These are phyloP conservation scores for Solanum pinnatisectum DNA, from an alignment of 257 asterid genomes.

Conservation along the genomic window DNA sequence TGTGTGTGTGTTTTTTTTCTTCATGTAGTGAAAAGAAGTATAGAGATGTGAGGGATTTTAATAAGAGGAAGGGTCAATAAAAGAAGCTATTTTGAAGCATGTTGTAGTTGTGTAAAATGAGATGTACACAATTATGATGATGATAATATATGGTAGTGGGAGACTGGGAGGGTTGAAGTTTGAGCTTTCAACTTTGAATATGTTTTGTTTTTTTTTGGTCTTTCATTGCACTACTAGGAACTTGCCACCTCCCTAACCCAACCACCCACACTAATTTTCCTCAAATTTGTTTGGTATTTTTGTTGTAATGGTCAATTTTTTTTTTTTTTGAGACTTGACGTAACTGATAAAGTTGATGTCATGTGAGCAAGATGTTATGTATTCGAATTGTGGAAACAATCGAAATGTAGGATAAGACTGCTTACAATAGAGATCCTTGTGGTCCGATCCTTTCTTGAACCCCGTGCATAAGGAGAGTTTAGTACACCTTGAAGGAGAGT, in stretches of 20 bases:
- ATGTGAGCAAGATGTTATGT: fast-evolving
- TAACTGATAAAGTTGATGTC: background rate
- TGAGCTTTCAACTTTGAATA: background rate
- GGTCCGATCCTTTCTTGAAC: background rate
- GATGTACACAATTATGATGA: background rate
- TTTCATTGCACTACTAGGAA: background rate
- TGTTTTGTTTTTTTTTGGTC: background rate
- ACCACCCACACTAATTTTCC: background rate
- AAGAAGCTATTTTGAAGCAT: background rate
- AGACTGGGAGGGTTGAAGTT: background rate
- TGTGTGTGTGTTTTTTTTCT: background rate
- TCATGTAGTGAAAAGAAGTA: background rate
- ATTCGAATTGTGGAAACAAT: background rate
- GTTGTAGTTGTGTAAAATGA: background rate
- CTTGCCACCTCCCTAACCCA: background rate
- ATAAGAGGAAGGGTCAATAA: background rate
- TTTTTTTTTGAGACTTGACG: background rate
- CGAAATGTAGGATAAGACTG: background rate
- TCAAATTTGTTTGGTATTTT: background rate
- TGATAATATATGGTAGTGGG: background rate
- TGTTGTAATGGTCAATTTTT: background rate
- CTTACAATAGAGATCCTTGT: background rate
- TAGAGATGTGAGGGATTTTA: background rate
- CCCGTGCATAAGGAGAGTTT: background rate
- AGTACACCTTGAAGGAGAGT: background rate